phyloP scores from a whole-genome alignment of 768 basidiomycete species.

The Macrolepiota albuminosa region DNA sequence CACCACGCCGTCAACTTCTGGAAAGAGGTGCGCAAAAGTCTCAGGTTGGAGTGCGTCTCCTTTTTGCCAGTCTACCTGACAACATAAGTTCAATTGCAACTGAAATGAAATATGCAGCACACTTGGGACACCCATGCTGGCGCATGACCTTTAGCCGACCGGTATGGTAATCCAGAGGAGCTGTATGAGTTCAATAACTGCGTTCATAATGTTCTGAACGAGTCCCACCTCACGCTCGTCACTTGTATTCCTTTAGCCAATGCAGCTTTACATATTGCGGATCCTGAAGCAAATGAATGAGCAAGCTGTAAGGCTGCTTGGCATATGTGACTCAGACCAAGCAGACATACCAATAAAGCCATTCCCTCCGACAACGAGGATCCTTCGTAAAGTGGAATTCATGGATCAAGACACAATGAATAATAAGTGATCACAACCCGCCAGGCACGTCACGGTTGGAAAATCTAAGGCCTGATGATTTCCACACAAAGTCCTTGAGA shows the following conservation, averaged over 20 bases:
- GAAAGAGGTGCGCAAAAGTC: constrained; percentile 65
- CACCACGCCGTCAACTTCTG: constrained; percentile 71
- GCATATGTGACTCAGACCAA: not conserved
- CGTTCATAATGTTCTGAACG: not conserved
- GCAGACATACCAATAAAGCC: constrained; percentile 78
- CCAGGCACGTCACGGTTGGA: not conserved
- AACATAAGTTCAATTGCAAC: constrained; percentile 2
- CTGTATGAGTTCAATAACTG: constrained; percentile 31
- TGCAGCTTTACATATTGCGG: constrained; percentile 88
- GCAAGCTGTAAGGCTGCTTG: not conserved
- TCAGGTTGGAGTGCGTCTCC: constrained; percentile 80
- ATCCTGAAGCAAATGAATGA: constrained; percentile 49
- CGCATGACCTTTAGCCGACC: constrained; percentile 83
- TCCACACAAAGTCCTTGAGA: no score
- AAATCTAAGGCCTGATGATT: no score
- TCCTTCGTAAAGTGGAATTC: constrained; percentile 41
- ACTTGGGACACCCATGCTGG: constrained; percentile 86
- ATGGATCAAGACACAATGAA: constrained; percentile 16
- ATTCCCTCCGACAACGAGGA: constrained; percentile 98
- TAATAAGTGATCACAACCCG: not conserved
- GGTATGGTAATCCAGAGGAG: constrained; percentile 82
- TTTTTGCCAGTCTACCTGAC: constrained; percentile 81
- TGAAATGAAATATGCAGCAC: constrained; percentile 15
- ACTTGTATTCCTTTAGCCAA: constrained; percentile 82
- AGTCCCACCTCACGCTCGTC: constrained; percentile 75